A percentile compares a stretch with the other conserved stretches of the same genome.
These are phyloP conservation scores for Dillenia suffruticosa DNA, from an alignment of 164 flowering plant species.

Conservation along the genomic window DNA sequence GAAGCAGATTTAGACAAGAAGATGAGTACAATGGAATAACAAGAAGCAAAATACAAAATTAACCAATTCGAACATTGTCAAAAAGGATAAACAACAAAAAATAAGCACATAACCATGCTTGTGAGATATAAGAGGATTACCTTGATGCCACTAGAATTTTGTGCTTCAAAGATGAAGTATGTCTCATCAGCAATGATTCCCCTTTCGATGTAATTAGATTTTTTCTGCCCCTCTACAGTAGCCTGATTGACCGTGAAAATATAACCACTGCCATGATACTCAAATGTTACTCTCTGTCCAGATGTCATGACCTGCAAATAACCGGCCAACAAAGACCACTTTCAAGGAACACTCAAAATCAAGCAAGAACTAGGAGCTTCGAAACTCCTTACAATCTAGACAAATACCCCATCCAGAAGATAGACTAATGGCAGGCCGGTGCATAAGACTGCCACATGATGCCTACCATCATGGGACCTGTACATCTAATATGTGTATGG, in stretches of 20 bases:
- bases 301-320: slow-evolving; percentile 77
- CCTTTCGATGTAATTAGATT: slow-evolving; percentile 51
- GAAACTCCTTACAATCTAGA: no score
- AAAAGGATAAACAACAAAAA: not conserved
- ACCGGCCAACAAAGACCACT: not conserved
- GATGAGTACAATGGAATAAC: no score
- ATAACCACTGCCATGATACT: slow-evolving; percentile 75
- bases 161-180: slow-evolving; percentile 79
- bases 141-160: slow-evolving; percentile 83
- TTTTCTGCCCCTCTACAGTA: slow-evolving; percentile 57
- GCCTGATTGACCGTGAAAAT: slow-evolving; percentile 81
- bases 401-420: no score
- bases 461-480: no score
- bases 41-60: no score
- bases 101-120: not conserved
- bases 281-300: slow-evolving; percentile 88
- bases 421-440: no score
- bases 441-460: no score
- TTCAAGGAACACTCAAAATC: no score
- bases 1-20: no score
- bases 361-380: no score
- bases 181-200: slow-evolving; percentile 80
- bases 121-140: slow-evolving; percentile 21
- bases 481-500: no score
- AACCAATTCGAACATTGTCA: no score